Conservation (phyloP, 768 basidiomycete species). For the Phanerodontia chrysosporium region DNA sequence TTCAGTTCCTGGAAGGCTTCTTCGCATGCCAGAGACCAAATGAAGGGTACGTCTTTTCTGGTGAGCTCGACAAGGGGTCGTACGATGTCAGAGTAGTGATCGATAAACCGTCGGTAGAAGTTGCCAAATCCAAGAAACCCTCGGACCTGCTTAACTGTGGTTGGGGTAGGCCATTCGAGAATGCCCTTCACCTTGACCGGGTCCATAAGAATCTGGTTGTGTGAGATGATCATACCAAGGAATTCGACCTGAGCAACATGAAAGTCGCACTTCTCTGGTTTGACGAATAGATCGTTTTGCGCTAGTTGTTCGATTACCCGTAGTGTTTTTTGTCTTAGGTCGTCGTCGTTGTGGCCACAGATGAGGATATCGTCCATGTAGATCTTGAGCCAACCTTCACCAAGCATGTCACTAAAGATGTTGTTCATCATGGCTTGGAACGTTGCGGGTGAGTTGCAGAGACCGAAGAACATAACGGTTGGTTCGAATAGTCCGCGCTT, state of each 20-base stretch:
- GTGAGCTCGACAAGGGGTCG: conserved; percentile 17
- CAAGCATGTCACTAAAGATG: conserved; percentile 28
- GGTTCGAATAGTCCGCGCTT: conserved; percentile 35
- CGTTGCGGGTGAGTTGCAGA: conserved; percentile 32
- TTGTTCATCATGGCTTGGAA: conserved; percentile 31
- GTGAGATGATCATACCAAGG: conserved; percentile 26
- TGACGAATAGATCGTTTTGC: conserved; percentile 28
- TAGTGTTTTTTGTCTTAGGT: conserved; percentile 17
- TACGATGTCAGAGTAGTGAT: conserved; percentile 19
- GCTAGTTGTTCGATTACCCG: conserved; percentile 20
- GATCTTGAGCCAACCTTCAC: conserved; percentile 30
- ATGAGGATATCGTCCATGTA: conserved; percentile 38
- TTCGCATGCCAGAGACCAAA: conserved; percentile 13
- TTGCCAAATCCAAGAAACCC: conserved; percentile 27
- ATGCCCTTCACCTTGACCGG: conserved; percentile 27
- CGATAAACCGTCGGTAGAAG: conserved; percentile 28
- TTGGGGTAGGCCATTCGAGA: conserved; percentile 26
- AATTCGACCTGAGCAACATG: conserved; percentile 23
- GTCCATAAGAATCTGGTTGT: conserved; percentile 25
- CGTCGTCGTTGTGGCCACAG: conserved; percentile 21
- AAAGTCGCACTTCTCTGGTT: conserved; percentile 36
- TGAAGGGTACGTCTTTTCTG: conserved; percentile 7
- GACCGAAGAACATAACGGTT: conserved; percentile 36
- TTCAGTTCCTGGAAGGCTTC: conserved; percentile 21
- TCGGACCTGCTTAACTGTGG: conserved; percentile 17